Evolutionary conservation across 2,329 filamentous ascomycete genomes (phyloP).

Genomic region (Colletotrichum kahawae): DNA sequence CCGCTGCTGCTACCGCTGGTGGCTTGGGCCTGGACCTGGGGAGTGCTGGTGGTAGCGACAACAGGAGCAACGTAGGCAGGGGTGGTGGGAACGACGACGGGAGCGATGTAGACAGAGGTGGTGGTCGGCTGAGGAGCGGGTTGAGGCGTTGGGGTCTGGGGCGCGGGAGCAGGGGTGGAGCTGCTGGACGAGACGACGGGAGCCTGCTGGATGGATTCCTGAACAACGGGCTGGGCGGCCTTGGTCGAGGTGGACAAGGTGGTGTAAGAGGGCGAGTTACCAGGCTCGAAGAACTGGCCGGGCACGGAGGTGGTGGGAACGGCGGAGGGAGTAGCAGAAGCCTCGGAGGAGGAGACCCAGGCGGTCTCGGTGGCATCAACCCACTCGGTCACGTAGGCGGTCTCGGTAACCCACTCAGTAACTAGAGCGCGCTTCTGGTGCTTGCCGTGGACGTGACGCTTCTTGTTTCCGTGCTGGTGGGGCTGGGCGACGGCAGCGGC

Average conservation of each 20-base stretch:
- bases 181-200: background rate
- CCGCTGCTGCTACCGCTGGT: slow-evolving; percentile 16
- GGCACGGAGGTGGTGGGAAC: slow-evolving; percentile 26
- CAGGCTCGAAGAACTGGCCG: slow-evolving; percentile 35
- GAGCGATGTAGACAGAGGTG: slow-evolving; percentile 7
- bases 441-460: slow-evolving; percentile 40
- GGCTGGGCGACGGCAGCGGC: slow-evolving; percentile 56
- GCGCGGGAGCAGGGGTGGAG: slow-evolving; percentile 20
- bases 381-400: slow-evolving; percentile 49
- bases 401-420: slow-evolving; percentile 58
- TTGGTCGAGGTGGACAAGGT: slow-evolving; percentile 10
- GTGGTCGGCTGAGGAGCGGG: slow-evolving; percentile 9
- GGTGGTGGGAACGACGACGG: background rate
- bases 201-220: slow-evolving; percentile 1
- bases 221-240: background rate
- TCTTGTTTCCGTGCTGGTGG: slow-evolving; percentile 39
- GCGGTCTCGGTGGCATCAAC: slow-evolving; percentile 55
- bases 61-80: background rate
- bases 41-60: slow-evolving; percentile 11
- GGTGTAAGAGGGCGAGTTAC: slow-evolving; percentile 10
- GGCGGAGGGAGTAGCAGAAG: slow-evolving; percentile 28
- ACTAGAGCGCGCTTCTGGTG: slow-evolving; percentile 43
- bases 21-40: slow-evolving; percentile 3
- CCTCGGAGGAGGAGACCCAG: slow-evolving; percentile 43
- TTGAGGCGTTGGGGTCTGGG: slow-evolving; percentile 27